phyloP scores from a whole-genome alignment of 768 basidiomycete species.

The Leccinum fibrillosum region DNA sequence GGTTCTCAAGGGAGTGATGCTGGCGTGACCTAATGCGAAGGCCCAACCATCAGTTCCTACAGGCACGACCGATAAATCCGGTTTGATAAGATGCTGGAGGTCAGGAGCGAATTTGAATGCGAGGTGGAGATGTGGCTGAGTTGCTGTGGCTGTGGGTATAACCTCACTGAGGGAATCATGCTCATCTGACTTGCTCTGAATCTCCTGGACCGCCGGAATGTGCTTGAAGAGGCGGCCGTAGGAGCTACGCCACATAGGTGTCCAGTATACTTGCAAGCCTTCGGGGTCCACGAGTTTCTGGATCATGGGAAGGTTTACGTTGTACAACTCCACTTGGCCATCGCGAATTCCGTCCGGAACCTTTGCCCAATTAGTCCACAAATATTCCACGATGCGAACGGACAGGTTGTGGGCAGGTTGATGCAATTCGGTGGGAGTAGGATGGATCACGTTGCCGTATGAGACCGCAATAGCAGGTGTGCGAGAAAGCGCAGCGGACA shows the following conservation, averaged over 20 bases:
- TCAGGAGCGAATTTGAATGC: constrained; percentile 77
- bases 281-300: constrained; percentile 55
- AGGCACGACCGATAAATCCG: constrained; percentile 56
- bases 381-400: constrained; percentile 60
- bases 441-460: constrained; percentile 75
- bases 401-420: constrained; percentile 74
- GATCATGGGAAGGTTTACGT: constrained; percentile 83
- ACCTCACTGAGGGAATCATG: constrained; percentile 37
- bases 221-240: constrained; percentile 79
- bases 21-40: constrained; percentile 62
- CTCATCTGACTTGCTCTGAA: constrained; percentile 34
- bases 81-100: constrained; percentile 64
- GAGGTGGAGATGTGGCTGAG: constrained; percentile 37
- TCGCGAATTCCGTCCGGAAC: constrained; percentile 56
- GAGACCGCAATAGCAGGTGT: constrained; percentile 83
- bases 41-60: constrained; percentile 84
- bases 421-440: constrained; percentile 55
- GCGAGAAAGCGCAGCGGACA: constrained; percentile 71
- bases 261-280: constrained; percentile 73
- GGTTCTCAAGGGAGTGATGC: constrained; percentile 76
- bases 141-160: not conserved
- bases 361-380: constrained; percentile 85
- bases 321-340: constrained; percentile 79
- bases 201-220: constrained; percentile 23
- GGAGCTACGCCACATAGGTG: constrained; percentile 79